Evolutionary conservation across 192 early-diverging fungal species (phyloP).

Genomic region (Coemansia sp.): DNA sequence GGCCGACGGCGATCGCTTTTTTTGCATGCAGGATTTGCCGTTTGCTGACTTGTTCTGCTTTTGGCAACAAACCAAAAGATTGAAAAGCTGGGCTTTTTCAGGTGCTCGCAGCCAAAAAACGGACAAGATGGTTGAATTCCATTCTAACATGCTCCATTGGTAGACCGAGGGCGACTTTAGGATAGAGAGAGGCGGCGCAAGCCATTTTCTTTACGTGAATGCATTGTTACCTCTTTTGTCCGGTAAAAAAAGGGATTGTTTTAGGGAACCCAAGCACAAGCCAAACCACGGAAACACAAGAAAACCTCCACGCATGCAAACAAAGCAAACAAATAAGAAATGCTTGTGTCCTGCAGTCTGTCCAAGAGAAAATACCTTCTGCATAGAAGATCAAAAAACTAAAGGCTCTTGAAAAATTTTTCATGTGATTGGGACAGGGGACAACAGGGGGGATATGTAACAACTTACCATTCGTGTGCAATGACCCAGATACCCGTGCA

Average conservation of each 20-base stretch:
- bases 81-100: not conserved
- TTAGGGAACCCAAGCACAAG: no score
- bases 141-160: not conserved
- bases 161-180: no score
- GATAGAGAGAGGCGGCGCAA: no score
- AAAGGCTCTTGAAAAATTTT: not conserved
- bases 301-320: slow-evolving; percentile 4
- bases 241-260: no score
- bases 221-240: no score
- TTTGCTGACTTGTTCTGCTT: not conserved
- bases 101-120: not conserved
- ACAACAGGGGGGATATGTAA: not conserved
- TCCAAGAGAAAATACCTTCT: no score
- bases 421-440: not conserved
- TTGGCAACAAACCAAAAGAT: not conserved
- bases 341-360: no score
- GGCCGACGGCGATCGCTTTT: not conserved
- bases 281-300: slow-evolving; percentile 3
- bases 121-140: not conserved
- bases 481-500: slow-evolving; percentile 89
- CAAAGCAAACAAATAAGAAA: no score
- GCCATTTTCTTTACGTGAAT: no score
- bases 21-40: not conserved
- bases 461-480: slow-evolving; percentile 78
- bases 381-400: slow-evolving; percentile 5